phyloP scores from a whole-genome alignment of 345 rosid species.

The Pelargonium nanum region DNA sequence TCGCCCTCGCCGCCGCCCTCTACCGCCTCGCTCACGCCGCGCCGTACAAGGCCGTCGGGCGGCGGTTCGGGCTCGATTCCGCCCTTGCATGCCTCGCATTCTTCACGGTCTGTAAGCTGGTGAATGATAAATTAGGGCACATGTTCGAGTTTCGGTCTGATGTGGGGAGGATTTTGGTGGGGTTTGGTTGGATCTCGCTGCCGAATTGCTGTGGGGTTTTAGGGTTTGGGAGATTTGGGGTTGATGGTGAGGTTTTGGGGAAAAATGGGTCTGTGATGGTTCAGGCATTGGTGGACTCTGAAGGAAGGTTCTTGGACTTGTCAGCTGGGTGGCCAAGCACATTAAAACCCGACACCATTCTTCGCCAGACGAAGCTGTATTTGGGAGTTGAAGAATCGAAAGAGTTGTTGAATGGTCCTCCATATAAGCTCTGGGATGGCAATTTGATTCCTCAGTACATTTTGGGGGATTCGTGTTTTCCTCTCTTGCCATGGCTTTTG shows the following conservation, averaged over 20 bases:
- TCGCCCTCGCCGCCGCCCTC: conserved; percentile 51
- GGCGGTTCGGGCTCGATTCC: conserved; percentile 41
- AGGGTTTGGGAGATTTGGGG: conserved; percentile 29
- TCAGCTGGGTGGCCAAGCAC: conserved; percentile 74
- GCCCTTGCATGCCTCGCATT: conserved; percentile 48
- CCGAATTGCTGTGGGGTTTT: not conserved
- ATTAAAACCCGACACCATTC: conserved; percentile 13
- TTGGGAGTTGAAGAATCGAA: conserved; percentile 22
- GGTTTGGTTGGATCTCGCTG: conserved; percentile 15
- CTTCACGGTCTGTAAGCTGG: conserved; percentile 34
- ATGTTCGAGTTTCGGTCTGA: conserved; percentile 15
- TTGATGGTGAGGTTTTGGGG: conserved; percentile 25
- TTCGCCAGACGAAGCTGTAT: conserved; percentile 41
- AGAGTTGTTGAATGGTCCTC: not conserved
- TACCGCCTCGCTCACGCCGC: conserved; percentile 69
- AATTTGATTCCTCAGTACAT: conserved; percentile 23
- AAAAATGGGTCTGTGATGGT: conserved; percentile 24
- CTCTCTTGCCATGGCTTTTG: conserved; percentile 43
- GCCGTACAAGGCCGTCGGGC: conserved; percentile 36
- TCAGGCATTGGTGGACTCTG: conserved; percentile 71
- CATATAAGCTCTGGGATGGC: conserved; percentile 19
- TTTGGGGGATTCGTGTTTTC: not conserved
- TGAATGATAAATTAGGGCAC: not conserved
- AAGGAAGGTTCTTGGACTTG: conserved; percentile 11
- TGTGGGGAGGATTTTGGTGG: conserved; percentile 31